phyloP scores from a whole-genome alignment of 1,139 yeast species.

The Candida sp. region DNA sequence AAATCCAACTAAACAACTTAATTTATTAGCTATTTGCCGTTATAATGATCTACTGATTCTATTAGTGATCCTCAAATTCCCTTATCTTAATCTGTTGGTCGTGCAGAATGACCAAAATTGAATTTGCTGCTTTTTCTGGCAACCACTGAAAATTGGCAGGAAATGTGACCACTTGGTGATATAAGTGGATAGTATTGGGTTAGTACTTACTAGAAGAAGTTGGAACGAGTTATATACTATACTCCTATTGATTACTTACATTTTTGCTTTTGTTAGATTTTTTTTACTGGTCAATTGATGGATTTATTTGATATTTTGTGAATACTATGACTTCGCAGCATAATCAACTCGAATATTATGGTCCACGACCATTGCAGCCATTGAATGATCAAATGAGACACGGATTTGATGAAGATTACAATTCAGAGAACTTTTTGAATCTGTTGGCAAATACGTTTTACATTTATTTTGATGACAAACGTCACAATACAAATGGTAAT shows the following conservation, averaged over 20 bases:
- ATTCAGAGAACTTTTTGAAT: slow-evolving; percentile 61
- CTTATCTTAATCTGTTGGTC: background rate
- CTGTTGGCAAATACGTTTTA: slow-evolving; percentile 69
- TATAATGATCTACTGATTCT: background rate
- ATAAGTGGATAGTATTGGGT: background rate
- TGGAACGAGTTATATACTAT: no score
- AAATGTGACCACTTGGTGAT: background rate
- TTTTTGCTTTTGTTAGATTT: background rate
- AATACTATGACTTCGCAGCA: slow-evolving; percentile 7
- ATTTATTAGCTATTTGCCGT: background rate
- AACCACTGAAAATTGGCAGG: no score
- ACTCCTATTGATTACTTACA: background rate
- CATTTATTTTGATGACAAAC: slow-evolving; percentile 82
- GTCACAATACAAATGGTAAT: slow-evolving; percentile 88
- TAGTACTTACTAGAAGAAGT: no score
- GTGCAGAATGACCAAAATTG: background rate
- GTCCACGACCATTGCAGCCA: slow-evolving; percentile 36
- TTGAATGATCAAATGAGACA: slow-evolving; percentile 64
- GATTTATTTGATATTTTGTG: background rate
- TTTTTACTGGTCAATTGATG: background rate
- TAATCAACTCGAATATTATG: slow-evolving; percentile 18
- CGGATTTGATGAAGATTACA: slow-evolving; percentile 73
- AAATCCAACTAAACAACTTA: no score
- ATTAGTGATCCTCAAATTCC: background rate
- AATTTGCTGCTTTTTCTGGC: background rate